Conservation (phyloP, 2,329 filamentous ascomycete genomes). For the Pseudogymnoascus sp. region DNA sequence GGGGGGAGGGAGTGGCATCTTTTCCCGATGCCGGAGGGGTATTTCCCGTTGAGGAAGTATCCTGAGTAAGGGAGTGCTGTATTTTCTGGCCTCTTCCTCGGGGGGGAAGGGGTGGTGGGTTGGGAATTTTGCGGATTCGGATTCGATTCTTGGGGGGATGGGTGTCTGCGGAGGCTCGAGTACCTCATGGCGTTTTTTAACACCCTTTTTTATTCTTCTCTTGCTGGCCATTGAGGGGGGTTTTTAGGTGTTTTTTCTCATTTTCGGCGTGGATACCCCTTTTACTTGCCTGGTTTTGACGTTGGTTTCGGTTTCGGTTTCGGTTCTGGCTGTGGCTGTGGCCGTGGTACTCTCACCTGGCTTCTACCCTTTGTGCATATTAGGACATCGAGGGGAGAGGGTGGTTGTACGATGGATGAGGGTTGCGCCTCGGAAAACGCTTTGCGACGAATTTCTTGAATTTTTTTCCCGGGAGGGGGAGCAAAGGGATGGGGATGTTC, state of each 20-base stretch:
- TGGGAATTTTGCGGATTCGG: too few relatives aligned
- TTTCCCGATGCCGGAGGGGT: slow-evolving; percentile 11
- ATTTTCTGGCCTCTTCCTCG: too few relatives aligned
- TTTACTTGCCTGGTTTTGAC: background rate
- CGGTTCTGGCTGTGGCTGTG: too few relatives aligned
- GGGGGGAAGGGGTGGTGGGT: too few relatives aligned
- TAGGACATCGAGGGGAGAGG: background rate
- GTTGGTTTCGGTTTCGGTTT: background rate
- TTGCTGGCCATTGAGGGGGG: background rate
- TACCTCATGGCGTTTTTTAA: background rate
- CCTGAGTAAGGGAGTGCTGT: background rate
- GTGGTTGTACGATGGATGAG: background rate
- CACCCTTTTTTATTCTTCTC: background rate
- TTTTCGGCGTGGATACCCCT: background rate
- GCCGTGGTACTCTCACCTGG: background rate
- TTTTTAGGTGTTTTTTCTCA: background rate
- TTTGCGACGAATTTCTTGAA: background rate
- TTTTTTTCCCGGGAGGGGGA: background rate
- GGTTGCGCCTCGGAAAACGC: background rate
- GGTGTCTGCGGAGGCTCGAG: background rate
- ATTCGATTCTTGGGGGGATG: background rate
- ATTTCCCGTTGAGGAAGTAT: slow-evolving; percentile 9
- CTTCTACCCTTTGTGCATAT: background rate
- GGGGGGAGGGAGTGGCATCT: slow-evolving; percentile 10
- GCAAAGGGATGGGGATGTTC: background rate